A percentile compares a stretch with the other conserved stretches of the same genome.
Conservation (phyloP, 768 basidiomycete species). For the Lactarius trivialis region DNA sequence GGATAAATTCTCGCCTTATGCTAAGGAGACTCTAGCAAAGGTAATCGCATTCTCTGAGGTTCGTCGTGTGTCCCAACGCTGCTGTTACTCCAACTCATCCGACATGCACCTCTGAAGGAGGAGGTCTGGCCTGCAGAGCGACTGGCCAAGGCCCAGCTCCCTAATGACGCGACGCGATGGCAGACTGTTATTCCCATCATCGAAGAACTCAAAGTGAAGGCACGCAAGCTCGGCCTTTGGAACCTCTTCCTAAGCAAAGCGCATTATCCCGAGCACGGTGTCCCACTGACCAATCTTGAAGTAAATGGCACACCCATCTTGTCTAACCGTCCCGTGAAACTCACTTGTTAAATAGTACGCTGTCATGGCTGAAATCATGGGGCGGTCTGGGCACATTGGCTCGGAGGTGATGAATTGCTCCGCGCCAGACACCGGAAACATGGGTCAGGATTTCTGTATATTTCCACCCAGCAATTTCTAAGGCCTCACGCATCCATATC, state of each 20-base stretch:
- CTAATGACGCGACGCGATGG: conserved; percentile 74
- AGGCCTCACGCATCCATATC: conserved; percentile 7
- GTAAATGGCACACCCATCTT: conserved; percentile 34
- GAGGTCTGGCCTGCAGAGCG: conserved; percentile 79
- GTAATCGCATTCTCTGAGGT: conserved; percentile 84
- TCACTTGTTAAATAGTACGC: conserved; percentile 57
- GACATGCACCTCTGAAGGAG: conserved; percentile 43
- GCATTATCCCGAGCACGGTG: conserved; percentile 86
- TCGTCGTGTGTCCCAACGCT: conserved; percentile 14
- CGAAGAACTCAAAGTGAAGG: conserved; percentile 80
- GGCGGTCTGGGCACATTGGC: conserved; percentile 73
- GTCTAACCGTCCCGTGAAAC: not conserved
- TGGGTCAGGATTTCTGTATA: conserved; percentile 52
- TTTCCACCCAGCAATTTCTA: not conserved
- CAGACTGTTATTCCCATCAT: conserved; percentile 75
- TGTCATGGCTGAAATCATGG: conserved; percentile 94
- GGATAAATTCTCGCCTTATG: conserved; percentile 88
- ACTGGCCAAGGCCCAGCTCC: conserved; percentile 76
- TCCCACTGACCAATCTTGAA: conserved; percentile 90
- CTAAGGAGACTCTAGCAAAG: conserved; percentile 78
- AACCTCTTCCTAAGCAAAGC: conserved; percentile 93
- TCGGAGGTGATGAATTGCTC: conserved; percentile 90
- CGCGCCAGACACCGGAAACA: conserved; percentile 96
- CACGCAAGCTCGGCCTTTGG: conserved; percentile 88
- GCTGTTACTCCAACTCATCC: not conserved